These are phyloP conservation scores for Fomitopsis palustris DNA, from an alignment of 1,284 basidiomycete genomes.

Conservation along the genomic window DNA sequence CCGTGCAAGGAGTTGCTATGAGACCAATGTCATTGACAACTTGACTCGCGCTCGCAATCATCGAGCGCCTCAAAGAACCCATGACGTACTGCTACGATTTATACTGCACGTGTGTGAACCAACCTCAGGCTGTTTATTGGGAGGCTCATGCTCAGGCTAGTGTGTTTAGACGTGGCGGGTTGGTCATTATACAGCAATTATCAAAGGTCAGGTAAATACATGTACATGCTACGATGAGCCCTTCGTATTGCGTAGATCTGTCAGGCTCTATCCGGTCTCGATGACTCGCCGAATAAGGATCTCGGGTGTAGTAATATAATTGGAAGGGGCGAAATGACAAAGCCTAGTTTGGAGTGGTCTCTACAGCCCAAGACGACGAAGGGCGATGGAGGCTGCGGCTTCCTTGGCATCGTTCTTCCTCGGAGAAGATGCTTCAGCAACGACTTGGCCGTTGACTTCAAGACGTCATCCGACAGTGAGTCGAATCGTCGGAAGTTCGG, in stretches of 20 bases:
- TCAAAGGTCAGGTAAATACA: neutral
- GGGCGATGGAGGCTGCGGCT: slow-evolving; percentile 36
- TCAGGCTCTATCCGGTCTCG: too few species aligned
- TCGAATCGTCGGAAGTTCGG: neutral
- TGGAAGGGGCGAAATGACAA: neutral
- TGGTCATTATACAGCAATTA: too few species aligned
- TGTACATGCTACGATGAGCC: too few species aligned
- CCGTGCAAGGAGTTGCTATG: too few species aligned
- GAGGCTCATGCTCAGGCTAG: too few species aligned
- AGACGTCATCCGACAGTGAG: neutral
- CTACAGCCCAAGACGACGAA: neutral
- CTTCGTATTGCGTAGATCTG: too few species aligned
- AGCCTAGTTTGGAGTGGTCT: neutral
- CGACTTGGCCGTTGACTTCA: slow-evolving; percentile 44
- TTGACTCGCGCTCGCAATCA: neutral
- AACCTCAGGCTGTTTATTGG: too few species aligned
- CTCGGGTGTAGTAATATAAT: neutral
- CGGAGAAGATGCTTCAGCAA: slow-evolving; percentile 40
- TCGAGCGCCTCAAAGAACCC: too few species aligned
- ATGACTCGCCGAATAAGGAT: too few species aligned
- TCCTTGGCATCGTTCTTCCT: slow-evolving; percentile 50
- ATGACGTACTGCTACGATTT: too few species aligned
- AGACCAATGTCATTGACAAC: neutral
- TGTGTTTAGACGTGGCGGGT: too few species aligned
- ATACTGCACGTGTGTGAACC: too few species aligned